phyloP scores from a whole-genome alignment of 441 rosid species.

The Pelargonium fulgidum region DNA sequence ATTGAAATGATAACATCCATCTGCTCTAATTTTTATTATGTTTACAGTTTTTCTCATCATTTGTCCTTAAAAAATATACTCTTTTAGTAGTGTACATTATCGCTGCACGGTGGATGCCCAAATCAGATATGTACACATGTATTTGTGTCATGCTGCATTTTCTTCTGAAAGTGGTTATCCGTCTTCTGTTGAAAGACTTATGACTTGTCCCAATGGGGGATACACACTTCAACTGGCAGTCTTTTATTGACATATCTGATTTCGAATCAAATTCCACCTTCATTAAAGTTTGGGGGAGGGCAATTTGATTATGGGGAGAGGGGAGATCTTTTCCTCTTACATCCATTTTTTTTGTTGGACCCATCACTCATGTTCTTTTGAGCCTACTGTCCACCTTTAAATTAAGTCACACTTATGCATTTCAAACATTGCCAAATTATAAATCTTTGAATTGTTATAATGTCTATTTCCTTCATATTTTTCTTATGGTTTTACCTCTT shows the following conservation, averaged over 20 bases:
- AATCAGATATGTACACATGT: neutral
- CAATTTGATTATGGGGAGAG: neutral
- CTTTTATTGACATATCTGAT: neutral
- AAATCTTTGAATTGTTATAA: neutral
- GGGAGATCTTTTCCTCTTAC: neutral
- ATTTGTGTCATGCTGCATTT: neutral
- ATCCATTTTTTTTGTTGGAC: neutral
- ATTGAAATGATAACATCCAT: neutral
- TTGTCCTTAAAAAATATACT: neutral
- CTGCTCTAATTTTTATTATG: neutral
- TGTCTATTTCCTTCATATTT: neutral
- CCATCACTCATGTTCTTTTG: neutral
- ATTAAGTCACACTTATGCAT: neutral
- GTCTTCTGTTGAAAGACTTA: neutral
- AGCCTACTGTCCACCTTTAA: neutral
- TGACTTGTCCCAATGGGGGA: neutral
- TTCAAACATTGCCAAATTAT: neutral
- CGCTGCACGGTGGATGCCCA: too few species aligned
- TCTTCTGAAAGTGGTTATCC: neutral
- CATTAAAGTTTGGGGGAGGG: neutral
- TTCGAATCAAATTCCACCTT: neutral
- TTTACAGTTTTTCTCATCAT: too few species aligned
- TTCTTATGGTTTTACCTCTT: neutral
- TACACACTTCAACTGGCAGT: neutral
- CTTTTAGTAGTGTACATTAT: constrained; percentile 24